Evolutionary conservation across 176 grass and related monocot genomes (phyloP), one percentile per base, ranked within the genome.

Genomic region (Coix lacrymajobi): DNA sequence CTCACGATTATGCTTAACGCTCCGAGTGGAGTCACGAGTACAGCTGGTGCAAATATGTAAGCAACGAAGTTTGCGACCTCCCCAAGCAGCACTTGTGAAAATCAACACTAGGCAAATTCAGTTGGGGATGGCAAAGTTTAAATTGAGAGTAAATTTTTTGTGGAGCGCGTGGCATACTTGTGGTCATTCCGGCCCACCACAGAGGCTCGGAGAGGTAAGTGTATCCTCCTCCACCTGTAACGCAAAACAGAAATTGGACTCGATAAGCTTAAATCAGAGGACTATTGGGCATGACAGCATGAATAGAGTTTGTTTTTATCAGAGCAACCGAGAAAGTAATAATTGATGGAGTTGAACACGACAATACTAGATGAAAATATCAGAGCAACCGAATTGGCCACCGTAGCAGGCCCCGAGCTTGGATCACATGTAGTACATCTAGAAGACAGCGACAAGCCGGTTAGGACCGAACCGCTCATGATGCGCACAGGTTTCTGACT

Each of bases 121-220:
- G 72, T 26, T 1, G 41, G 71, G 36, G 75, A 7, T 37, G 26
- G 5, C 11, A 19, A 45, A 84, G 25, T 17, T 41, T 33, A 45
- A 49, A 31, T 40, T 32, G 1, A 38, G 0, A 62, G 37, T 15
- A 70, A 11, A 31, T 9, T 31, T 60, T 81, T 46, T 20, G 26
- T 40, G 66, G 20, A 83, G 36, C 1, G 7, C 10, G 0, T 6
- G 52, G 58, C 89, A 31, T 96, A 99, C 96, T 96, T 80, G 96
- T 92, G 68, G 86, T 93, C 96, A 99, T 89, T 22, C 96, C 96
- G 83, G 91, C 85, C 96, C 96, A 99, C 96, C 96, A 99, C 12
- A 99, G 74, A 22, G 93, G 96, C 44, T 99, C 91, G 26, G 84
- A 49, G 72, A 96, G 84, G 51, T 99, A 99, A 20, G 89, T 87